Base-by-base conservation (phyloP, 2,329 filamentous ascomycete species). In the Orbilia javanica region DNA sequence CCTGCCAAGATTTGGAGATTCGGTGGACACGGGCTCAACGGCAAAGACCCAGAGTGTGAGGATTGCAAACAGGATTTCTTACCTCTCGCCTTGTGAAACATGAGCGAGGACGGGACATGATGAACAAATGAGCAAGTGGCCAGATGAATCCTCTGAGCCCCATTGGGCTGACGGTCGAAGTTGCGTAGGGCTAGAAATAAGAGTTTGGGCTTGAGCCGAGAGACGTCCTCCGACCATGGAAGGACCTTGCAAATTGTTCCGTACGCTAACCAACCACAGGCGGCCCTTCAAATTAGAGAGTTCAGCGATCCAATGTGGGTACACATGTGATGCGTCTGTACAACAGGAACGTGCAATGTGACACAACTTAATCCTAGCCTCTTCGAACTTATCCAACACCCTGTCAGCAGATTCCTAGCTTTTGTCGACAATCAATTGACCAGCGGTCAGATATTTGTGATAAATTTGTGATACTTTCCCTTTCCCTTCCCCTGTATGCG, bases 171-270 rank as follows among this genome's bases (percentile, higher is more conserved):
- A 75, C 53, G 36, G 27, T 18, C 18, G 1, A 44, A 31, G 27
- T 29, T 46, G 52, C 46, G 65, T 70, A 77, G 66, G 57, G 73
- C 73, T 60, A 71, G 65, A 76, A 74, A 66, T 10, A 77, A 77
- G 65, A 71, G 66, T 71, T 70, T 62, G 36, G 60, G 69, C 70
- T 63, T 63, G 63, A 63, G 55, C 46, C 63, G 44, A 68, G 64
- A 69, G 66, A 70, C 20, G 46, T 70, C 15, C 46, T 53, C 52
- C 53, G 52, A 31, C 55, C 63, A 73, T 55, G 48, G 67, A 71
- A 71, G 67, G 69, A 46, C 70, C 70, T 67, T 74, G 70, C 39
- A 66, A 60, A 29, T 36, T 67, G 46, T 10, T 42, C 50, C 48
- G 5, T 7, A 4, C 53, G n/a, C 66, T 44, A 64, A 31, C 65